Base-by-base conservation (phyloP, 257 asterid species). In the Cinchona pubescens region DNA sequence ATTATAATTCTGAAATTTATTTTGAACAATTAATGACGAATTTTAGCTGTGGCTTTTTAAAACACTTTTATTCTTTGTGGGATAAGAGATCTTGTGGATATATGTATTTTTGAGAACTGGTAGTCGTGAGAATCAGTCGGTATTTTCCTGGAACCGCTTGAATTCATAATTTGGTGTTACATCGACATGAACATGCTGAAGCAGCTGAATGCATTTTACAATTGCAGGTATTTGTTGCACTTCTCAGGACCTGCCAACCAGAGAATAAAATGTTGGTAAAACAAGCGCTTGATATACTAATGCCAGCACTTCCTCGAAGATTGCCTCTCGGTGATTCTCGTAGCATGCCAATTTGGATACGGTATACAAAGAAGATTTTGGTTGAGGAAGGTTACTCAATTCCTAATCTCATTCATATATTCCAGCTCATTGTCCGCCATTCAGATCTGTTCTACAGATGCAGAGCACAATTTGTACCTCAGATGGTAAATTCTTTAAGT, bases 291-390 rank as follows among this genome's bases (percentile, higher is more conserved):
- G 99, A 95, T 84, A 95, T 95, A 79, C 92, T 95, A 76, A 95
- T 95, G 99, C 99, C 99, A 12, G 99, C 99, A 72, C 97, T 95
- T 85, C 99, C 99, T 69, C 92, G 96, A 71, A 89, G 99, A 84
- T 86, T 95, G 81, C 99, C 99, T 25, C 92, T 90, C 78, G 99
- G 99, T 78, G 99, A 95, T 78, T 91, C 97, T 42, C 99, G 98
- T 34, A n/a, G n/a, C n/a, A 95, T 95, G 98, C 98, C 99, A 65
- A 95, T 95, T 78, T 95, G 99, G 99, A 95, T 95, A 85, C 98
- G 99, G 49, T 95, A 95, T 87, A 95, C 99, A 15, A 95, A 92
- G 85, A 95, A 95, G 82, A 95, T 95, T 66, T 90, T 95, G 68
- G 99, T 95, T 42, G 99, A 95, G 89, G 99, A 95, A 86, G 98